Base-by-base conservation (phyloP, 345 rosid species). In the Dovyalis caffra region DNA sequence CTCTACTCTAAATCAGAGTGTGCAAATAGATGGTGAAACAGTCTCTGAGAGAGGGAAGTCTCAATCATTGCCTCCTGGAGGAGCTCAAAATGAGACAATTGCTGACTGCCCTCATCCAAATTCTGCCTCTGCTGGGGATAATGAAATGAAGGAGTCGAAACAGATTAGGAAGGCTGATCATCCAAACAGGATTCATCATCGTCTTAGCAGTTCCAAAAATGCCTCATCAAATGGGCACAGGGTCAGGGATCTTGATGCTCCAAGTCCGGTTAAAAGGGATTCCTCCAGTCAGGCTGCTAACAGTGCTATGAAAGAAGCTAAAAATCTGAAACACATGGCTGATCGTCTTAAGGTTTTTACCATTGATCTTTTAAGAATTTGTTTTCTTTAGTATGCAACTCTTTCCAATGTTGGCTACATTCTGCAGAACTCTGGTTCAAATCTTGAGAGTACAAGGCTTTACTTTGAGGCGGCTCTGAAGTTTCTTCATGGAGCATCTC, bases 401-500 rank as follows among this genome's bases (percentile, higher is more conserved):
- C 38, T 82, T 68, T 68, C 67, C 73, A 68, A 63, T 45, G 33
- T 70, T 37, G 58, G 43, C 26, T 65, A 61, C 70, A 58, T n/a
- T 77, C 71, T 80, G 82, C 90, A 92, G 99, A 82, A 70, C 77
- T 67, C 91, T 51, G 92, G 91, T 26, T 84, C 88, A 26, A 80
- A 68, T 80, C 75, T 71, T 74, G 99, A 93, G 74, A 81, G 88
- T 68, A 88, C 86, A n/a, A 91, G 81, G 74, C 83, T 93, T 70
- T 96, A 96, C 90, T 96, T 96, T 83, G 90, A 93, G 87, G 98
- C 99, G 47, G 89, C 90, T 82, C 89, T 96, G 74, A 90, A 96
- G 86, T 96, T 96, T 85, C 99, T 96, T 72, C 89, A 87, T 66
- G 93, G 92, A 73, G 95, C 98, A 43, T 91, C 89, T 74, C 74